Evolutionary conservation across 176 grass and related monocot species (phyloP), one percentile per base, ranked within the genome.

Genomic region (Lolium perenne): DNA sequence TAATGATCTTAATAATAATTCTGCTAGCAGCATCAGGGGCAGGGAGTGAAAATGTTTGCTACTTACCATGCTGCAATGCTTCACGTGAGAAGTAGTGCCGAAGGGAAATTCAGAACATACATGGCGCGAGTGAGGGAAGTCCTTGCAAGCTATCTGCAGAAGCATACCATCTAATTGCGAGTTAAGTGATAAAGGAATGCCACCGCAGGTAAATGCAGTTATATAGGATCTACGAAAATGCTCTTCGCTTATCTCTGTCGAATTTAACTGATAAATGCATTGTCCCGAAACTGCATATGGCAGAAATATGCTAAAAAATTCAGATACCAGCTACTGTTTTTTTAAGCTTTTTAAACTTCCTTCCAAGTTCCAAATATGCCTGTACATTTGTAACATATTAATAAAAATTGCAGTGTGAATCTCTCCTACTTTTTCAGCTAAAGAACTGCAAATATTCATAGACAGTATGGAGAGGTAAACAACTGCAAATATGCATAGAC

Each of bases 91-190:
- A 81, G 97, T 94, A 50, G 40, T 78, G 66, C 38, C 77, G 80
- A 99, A 99, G 38, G 94, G 90, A 22, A 92, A 88, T 83, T 92
- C 91, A 49, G 90, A 93, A 83, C 94, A 99, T 80, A 57, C 68
- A 94, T 99, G 88, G 2, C 97, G 97, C 40, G 90, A 72, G 82
- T 99, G 97, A 48, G 97, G 90, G 84, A 91, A 99, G 83, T 99
- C 97, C 38, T 94, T 88, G 87, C 97, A 99, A 71, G 97, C 97
- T 74, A 99, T n/a, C 97, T 99, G 88, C 17, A 85, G 64, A 92
- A 90, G 45, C 15, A 84, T 59, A 81, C 8, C 32, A 22, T 60
- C 7, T 60, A 78, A 71, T 10, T 22, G 69, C 29, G 29, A 29
- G 29, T 29, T 29, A 29, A 29, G 1, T 29, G 29, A 72, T 48